Conservation (phyloP, 2,329 filamentous ascomycete species). For the Chaetomiaceae sp. region DNA sequence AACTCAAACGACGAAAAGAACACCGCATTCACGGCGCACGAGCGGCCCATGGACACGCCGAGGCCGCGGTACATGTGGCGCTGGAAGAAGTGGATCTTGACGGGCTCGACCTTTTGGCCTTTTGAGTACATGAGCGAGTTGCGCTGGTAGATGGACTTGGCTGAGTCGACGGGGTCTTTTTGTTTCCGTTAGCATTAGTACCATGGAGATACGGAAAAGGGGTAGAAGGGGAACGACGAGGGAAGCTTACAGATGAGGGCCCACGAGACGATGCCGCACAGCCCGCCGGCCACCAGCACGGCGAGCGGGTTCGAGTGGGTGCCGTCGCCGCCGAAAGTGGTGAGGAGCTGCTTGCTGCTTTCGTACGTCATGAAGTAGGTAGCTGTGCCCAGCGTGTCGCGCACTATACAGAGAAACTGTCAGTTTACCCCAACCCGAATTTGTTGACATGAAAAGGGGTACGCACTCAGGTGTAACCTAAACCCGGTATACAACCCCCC, state of each 20-base stretch:
- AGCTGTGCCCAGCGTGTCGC: constrained; percentile 76
- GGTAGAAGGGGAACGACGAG: background rate
- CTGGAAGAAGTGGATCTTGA: constrained; percentile 74
- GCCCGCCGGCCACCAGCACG: constrained; percentile 71
- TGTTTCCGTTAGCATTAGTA: constrained; percentile 2
- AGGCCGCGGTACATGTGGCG: constrained; percentile 77
- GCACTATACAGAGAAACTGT: constrained; percentile 46
- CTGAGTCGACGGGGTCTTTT: constrained; percentile 70
- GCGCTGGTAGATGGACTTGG: constrained; percentile 81
- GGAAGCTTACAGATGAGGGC: constrained; percentile 61
- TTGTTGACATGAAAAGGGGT: too few species aligned
- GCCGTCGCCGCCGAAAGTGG: constrained; percentile 65
- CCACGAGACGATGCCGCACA: constrained; percentile 83
- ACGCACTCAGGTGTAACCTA: constrained; percentile 69
- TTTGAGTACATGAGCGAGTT: constrained; percentile 68
- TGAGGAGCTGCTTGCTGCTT: constrained; percentile 76
- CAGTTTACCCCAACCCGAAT: background rate
- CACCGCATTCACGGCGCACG: constrained; percentile 78
- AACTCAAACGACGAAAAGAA: constrained; percentile 89
- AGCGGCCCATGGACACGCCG: constrained; percentile 77
- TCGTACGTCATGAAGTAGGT: constrained; percentile 91
- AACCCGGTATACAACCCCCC: constrained; percentile 77
- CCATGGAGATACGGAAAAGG: background rate
- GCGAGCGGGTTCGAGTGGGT: constrained; percentile 75
- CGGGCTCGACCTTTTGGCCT: constrained; percentile 60